Conservation (phyloP, 768 basidiomycete species). For the Pleurotus pulmonarius region DNA sequence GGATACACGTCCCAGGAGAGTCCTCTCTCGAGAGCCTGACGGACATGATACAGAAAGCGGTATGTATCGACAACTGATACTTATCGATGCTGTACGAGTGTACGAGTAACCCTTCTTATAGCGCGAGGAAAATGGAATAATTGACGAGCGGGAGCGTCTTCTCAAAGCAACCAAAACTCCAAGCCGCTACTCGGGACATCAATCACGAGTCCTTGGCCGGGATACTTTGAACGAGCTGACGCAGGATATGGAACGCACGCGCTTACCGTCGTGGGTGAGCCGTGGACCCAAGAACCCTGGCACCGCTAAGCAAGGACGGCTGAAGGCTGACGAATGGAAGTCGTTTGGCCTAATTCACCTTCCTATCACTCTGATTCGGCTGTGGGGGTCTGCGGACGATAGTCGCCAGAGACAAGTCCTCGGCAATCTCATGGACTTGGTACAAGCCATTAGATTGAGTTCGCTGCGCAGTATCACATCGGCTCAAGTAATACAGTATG, state of each 20-base stretch:
- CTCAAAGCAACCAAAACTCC: not conserved
- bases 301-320: too few relatives aligned
- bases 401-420: conserved; percentile 16
- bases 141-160: not conserved
- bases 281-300: too few relatives aligned
- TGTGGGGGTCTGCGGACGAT: conserved; percentile 26
- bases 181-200: not conserved
- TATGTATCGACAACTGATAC: too few relatives aligned
- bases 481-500: conserved; percentile 19
- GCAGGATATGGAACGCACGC: conserved; percentile 13
- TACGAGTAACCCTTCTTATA: not conserved
- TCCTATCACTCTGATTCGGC: conserved; percentile 28
- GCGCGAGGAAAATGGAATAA: not conserved
- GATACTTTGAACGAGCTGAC: conserved; percentile 7
- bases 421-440: conserved; percentile 30
- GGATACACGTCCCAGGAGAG: too few relatives aligned
- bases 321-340: conserved; percentile 27
- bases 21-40: too few relatives aligned
- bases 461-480: conserved; percentile 18
- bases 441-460: conserved; percentile 27
- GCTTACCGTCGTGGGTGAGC: conserved; percentile 17
- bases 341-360: conserved; percentile 27
- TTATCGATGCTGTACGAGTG: not conserved
- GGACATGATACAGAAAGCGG: too few relatives aligned
- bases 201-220: not conserved